Conservation (phyloP, 2,329 filamentous ascomycete species). For the Fusarium neocosmosporiellum region DNA sequence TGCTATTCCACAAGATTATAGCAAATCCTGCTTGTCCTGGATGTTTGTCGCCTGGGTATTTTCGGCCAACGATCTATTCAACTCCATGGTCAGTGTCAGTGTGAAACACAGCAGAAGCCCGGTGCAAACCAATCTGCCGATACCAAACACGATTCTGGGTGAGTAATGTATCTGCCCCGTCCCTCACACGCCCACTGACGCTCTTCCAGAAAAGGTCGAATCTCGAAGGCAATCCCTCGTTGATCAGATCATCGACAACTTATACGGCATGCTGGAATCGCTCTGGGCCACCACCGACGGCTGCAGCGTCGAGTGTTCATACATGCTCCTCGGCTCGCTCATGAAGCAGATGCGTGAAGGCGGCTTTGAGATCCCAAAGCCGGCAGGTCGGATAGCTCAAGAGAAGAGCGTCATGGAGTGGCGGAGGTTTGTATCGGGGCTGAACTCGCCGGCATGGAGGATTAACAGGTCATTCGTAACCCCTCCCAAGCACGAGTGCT, state of each 20-base stretch:
- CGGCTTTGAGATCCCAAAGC: neutral
- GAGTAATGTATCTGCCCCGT: neutral
- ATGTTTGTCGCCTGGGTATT: neutral
- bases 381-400: neutral
- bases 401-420: neutral
- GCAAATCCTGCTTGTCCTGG: neutral
- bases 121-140: neutral
- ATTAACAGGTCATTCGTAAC: neutral
- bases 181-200: neutral
- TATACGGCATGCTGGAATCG: neutral
- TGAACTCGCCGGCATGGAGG: neutral
- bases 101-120: neutral
- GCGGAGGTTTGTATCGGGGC: neutral
- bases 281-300: neutral
- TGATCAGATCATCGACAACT: neutral
- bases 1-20: neutral
- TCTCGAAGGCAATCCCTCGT: neutral
- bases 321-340: neutral
- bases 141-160: neutral
- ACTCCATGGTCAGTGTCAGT: neutral
- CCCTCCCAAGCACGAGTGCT: neutral
- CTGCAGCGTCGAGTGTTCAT: neutral
- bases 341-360: neutral
- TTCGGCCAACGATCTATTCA: neutral
- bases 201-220: neutral